Evolutionary conservation across 78 protist genomes (phyloP).

Genomic region (Isochrysis galbana): DNA sequence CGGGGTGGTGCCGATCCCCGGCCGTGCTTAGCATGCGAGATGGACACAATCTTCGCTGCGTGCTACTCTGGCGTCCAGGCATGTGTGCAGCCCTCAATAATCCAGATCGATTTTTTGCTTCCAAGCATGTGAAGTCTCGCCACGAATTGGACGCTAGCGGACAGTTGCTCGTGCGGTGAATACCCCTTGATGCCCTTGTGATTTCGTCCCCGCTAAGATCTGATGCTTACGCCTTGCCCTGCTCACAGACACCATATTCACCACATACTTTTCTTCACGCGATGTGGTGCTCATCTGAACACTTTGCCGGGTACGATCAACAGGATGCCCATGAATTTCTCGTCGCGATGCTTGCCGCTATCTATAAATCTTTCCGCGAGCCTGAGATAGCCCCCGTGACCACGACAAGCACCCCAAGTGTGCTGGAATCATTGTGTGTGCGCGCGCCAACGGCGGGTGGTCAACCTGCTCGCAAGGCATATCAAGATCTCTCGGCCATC

Average conservation of each 20-base stretch:
- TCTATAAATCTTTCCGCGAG: slow-evolving; percentile 29
- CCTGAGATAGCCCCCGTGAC: not conserved
- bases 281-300: slow-evolving; percentile 61
- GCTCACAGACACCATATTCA: slow-evolving; percentile 52
- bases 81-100: too few relatives aligned
- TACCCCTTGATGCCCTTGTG: too few relatives aligned
- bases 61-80: slow-evolving; percentile 54
- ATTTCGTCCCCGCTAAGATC: too few relatives aligned
- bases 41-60: slow-evolving; percentile 55
- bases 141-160: too few relatives aligned
- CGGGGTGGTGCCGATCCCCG: not conserved
- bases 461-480: not conserved
- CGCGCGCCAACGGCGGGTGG: not conserved
- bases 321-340: slow-evolving; percentile 89
- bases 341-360: slow-evolving; percentile 68
- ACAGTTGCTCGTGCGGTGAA: too few relatives aligned
- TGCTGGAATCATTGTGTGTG: not conserved
- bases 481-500: not conserved
- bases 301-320: slow-evolving; percentile 81
- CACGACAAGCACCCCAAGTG: not conserved
- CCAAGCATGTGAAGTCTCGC: too few relatives aligned
- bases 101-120: too few relatives aligned
- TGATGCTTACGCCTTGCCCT: too few relatives aligned
- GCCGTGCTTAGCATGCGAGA: slow-evolving; percentile 69
- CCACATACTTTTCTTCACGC: slow-evolving; percentile 68